Percentiles rank a stretch among this genome's conserved stretches.
phyloP scores from a whole-genome alignment of 176 grass and related monocot species.

The Hordeum vulgare region MorexV3_pseudomolecules_assembly NC_058524.1:431593480-431593979 shows the following conservation, averaged over 20 bases:
- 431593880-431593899: neutral
- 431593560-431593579: constrained; percentile 45
- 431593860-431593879: neutral
- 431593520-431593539: constrained; percentile 49
- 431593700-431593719: constrained; percentile 40
- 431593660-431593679: neutral
- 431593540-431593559: constrained; percentile 50
- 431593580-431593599: constrained; percentile 47
- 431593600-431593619: constrained; percentile 28
- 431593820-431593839: neutral
- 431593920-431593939: neutral
- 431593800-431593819: neutral
- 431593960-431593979: neutral
- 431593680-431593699: constrained; percentile 32
- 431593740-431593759: constrained; percentile 15
- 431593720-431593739: constrained; percentile 38
- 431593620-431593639: constrained; percentile 3
- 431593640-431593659: constrained; percentile 3
- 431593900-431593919: neutral
- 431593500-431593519: constrained; percentile 58
- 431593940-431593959: neutral
- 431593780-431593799: constrained; percentile 14
- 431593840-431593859: neutral
- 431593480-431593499: constrained; percentile 56
- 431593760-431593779: constrained; percentile 1